Evolutionary conservation across 257 asterid genomes (phyloP), one percentile per base, ranked within the genome.

Genomic region (Solanum raphanifolium): DNA sequence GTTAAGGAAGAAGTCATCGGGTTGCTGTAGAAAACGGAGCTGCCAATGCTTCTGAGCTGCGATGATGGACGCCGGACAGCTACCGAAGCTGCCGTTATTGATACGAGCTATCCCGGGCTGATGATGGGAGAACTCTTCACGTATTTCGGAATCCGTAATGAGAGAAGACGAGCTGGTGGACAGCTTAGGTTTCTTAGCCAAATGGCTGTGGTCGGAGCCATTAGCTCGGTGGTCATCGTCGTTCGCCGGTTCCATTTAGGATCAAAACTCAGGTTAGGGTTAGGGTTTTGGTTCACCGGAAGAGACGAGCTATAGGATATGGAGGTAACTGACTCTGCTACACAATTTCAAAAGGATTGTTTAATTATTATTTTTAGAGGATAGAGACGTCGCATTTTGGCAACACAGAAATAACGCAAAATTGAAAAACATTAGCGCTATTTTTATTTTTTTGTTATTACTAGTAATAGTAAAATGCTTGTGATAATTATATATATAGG

Each of bases 1-100:
- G 52, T 97, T 95, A 90, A 93, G 90, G 92, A 94, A 95, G 95
- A 97, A 97, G 86, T 95, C 97, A 27, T 97, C 99, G 5, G 99
- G 99, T 87, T 96, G 98, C 84, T 93, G 95, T 88, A 97, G 97
- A 89, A 95, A 95, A 2, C 91, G 94, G 72, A 95, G 96, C 96
- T 95, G 98, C 98, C 98, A 94, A 13, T 86, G 86, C 91, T 91
- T 92, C 92, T 97, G 99, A 38, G 99, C 96, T 27, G 95, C 92
- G 89, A 95, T 92, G 91, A 97, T 94, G 83, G 98, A 95, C 35
- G 98, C 93, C 8, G 99, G 99, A 86, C 98, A 97, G 90, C 98
- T 92, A 9, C 99, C 99, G 83, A 97, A 97, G 90, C 98, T 95
- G 69, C 99, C 98, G 92, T 97, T 97, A 90, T 97, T 97, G 85